These are phyloP conservation scores for Fusarium acutatum DNA, from an alignment of 2,329 filamentous ascomycete genomes.

Conservation along the genomic window DNA sequence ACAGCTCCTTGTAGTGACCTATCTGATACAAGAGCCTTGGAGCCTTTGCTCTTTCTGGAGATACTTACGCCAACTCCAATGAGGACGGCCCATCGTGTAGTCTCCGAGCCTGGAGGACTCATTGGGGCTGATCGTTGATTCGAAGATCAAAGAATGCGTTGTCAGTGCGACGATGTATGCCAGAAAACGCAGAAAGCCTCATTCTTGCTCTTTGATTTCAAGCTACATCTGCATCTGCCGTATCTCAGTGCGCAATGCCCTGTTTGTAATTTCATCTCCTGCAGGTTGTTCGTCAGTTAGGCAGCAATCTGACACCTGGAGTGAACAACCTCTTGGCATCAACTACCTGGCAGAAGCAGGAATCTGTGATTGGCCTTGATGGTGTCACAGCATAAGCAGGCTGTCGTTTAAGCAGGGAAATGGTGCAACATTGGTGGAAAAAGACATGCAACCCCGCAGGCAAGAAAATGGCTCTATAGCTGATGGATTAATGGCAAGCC, in stretches of 20 bases:
- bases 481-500: not conserved
- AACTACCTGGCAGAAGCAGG: not conserved
- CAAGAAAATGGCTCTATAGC: not conserved
- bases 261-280: not conserved
- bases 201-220: not conserved
- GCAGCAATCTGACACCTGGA: not conserved
- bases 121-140: not conserved
- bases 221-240: not conserved
- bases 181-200: not conserved
- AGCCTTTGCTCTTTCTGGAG: not conserved
- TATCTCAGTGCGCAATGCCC: not conserved
- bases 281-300: not conserved
- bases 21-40: not conserved
- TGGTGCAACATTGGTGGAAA: not conserved
- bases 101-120: not conserved
- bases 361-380: not conserved
- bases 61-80: not conserved
- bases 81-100: not conserved
- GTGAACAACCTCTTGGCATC: not conserved
- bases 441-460: not conserved
- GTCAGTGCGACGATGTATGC: not conserved
- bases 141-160: not conserved
- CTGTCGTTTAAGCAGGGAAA: not conserved
- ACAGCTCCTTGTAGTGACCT: not conserved
- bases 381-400: too few relatives aligned